Percentiles rank a stretch among this genome's conserved stretches.
phyloP scores from a whole-genome alignment of 176 grass and related monocot genomes.

The Melocanna baccifera region DNA sequence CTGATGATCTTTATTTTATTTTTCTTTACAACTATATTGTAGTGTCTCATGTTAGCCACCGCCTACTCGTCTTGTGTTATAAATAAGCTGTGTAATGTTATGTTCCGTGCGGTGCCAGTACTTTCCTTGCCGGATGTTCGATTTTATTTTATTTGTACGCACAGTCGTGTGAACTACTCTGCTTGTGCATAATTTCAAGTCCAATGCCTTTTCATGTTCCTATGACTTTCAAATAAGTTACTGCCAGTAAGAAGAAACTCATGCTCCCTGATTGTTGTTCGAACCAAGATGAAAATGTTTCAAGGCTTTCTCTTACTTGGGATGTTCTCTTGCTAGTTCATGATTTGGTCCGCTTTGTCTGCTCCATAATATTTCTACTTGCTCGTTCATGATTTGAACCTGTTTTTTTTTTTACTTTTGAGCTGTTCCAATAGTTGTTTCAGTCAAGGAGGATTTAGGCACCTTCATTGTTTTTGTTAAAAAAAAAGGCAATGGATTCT shows the following conservation, averaged over 20 bases:
- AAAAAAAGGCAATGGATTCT: neutral
- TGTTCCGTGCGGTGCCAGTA: neutral
- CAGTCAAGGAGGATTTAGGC: neutral
- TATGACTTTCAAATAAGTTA: neutral
- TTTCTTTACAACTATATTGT: neutral
- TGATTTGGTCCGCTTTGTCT: neutral
- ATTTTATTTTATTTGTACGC: neutral
- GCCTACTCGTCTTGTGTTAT: neutral
- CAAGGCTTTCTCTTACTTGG: neutral
- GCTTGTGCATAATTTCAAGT: conserved; percentile 20
- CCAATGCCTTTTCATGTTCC: no score
- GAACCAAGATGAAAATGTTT: conserved; percentile 1
- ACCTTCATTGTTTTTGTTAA: neutral
- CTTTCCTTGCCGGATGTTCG: neutral
- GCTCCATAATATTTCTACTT: neutral
- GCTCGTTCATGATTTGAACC: neutral
- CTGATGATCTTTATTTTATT: neutral
- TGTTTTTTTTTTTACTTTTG: neutral
- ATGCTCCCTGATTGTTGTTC: neutral
- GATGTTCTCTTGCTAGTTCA: neutral
- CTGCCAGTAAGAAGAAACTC: neutral
- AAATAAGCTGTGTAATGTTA: neutral
- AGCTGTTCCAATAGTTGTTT: neutral
- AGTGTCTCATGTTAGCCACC: neutral
- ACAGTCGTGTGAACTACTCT: neutral